Base-by-base conservation (phyloP, 192 early-diverging fungal species). In the Coemansia aciculifera region DNA sequence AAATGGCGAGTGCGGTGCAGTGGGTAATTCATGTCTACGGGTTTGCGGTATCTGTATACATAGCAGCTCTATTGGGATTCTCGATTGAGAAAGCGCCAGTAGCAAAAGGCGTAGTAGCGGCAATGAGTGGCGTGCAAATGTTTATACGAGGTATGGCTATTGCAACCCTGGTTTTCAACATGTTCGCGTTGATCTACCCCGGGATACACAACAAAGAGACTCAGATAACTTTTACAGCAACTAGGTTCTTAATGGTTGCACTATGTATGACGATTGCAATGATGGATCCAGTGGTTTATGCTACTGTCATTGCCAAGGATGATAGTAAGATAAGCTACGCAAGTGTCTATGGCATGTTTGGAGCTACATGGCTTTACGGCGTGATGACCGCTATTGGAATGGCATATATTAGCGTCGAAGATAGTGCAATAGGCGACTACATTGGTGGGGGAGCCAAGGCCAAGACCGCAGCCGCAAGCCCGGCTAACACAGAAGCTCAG, bases 261-360 rank as follows among this genome's bases (percentile, higher is more conserved):
- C 6, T 57, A 4, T 57, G 54, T 12, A 57, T 57, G 54, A 15
- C 54, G 5, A n/a, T 57, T 57, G 17, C 29, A 31, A 29, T 57
- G 54, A 32, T 57, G 24, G 54, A 57, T 31, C 54, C 54, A 17
- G 54, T 57, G 29, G 54, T 57, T 7, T 31, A 57, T n/a, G 54
- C 29, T 5, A 31, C 54, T 17, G 19, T 39, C 17, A 38, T 11
- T 13, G 12, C 2, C 39, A 43, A 23, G 10, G 57, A 43, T 1
- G 40, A 32, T 11, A 57, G 38, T 8, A 4, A 17, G 54, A 2
- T 57, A 57, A 57, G 6, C 15, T 57, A 57, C 32, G 6, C 29
- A 17, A 57, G 29, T 17, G 15, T 57, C 4, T 57, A 57, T 31
- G 15, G 5, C 6, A 57, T 57, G 54, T 57, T 57, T 34, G 54